Base-by-base conservation (phyloP, 805 yeast genomes). In the Naumovozyma baii region DNA sequence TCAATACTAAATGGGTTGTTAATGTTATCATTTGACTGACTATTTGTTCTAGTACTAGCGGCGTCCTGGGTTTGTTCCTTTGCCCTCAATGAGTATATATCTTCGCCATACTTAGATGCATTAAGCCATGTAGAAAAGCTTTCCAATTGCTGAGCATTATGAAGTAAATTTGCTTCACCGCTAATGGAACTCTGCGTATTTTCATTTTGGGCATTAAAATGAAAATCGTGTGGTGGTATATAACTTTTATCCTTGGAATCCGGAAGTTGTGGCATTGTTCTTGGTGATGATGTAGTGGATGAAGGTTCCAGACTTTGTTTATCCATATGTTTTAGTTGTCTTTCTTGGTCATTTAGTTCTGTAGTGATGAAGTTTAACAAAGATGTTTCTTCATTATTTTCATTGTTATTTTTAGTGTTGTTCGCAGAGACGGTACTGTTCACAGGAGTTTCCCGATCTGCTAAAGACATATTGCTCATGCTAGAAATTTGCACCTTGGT, bases 51-150 rank as follows among this genome's bases (percentile, higher is more conserved):
- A 22, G 26, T 32, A 25, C 17, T n/a, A 18, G 29, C 26, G 7
- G 26, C 26, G 7, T 22, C 7, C 10, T 10, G 26, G 9, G 10
- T 7, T 22, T 7, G 7, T 10, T 7, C 26, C 26, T 22, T 22
- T 22, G 10, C 26, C 46, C 42, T 43, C 33, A 54, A 41, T 13
- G 59, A 47, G 39, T 55, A 55, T 13, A 45, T 39, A 14, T 55
- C 58, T 8, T 51, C 55, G 18, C 48, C 49, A 12, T 44, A 45
- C n/a, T 47, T 43, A 14, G 55, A 47, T 10, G 26, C 26, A 38
- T 46, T 48, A 19, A 52, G 34, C 55, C 59, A 50, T 18, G 54
- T 48, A n/a, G 59, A 47, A 19, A 57, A 22, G 26, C 10, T 22
- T 10, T n/a, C n/a, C n/a, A n/a, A n/a, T n/a, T n/a, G n/a, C n/a